A percentile compares a stretch with the other conserved stretches of the same genome.
These are phyloP conservation scores for Sphenostylis stenocarpa DNA, from an alignment of 306 rosid genomes.

Conservation along the genomic window DNA sequence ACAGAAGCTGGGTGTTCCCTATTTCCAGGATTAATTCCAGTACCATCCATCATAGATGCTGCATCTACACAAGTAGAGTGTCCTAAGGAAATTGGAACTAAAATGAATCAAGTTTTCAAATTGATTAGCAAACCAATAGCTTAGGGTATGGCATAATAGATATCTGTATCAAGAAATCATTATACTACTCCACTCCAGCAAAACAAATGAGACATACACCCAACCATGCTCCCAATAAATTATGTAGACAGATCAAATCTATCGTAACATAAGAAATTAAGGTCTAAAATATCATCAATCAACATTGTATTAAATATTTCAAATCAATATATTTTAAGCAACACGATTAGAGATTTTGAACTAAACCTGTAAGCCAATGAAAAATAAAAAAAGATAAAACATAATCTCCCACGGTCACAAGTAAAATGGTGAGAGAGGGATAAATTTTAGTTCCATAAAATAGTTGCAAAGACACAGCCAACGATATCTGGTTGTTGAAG, in stretches of 20 bases:
- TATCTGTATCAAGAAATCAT: conserved; percentile 1
- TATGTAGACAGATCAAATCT: not conserved
- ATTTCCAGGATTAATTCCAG: conserved; percentile 54
- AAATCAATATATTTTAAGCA: not conserved
- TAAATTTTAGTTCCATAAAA: conserved; percentile 17
- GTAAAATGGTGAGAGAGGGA: not conserved
- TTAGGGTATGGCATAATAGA: not conserved
- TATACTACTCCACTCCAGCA: conserved; percentile 14
- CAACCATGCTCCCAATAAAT: conserved; percentile 16
- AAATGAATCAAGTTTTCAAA: conserved; percentile 31
- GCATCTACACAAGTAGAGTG: conserved; percentile 47
- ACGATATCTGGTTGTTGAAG: not conserved
- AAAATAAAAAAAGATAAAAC: not conserved
- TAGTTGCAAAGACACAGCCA: not conserved
- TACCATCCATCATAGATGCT: conserved; percentile 52
- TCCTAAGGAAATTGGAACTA: conserved; percentile 42
- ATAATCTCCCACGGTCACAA: not conserved
- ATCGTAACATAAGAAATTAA: not conserved
- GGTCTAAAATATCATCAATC: conserved; percentile 7
- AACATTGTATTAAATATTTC: conserved; percentile 1
- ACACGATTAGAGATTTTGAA: not conserved
- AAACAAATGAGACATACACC: conserved; percentile 15
- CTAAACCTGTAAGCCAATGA: not conserved
- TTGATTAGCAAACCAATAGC: conserved; percentile 14
- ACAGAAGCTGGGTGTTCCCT: conserved; percentile 51